Percentiles rank a stretch among this genome's conserved stretches.
Evolutionary conservation across 208 protist genomes (phyloP).

Genomic region (Trypanosoma brucei): DNA sequence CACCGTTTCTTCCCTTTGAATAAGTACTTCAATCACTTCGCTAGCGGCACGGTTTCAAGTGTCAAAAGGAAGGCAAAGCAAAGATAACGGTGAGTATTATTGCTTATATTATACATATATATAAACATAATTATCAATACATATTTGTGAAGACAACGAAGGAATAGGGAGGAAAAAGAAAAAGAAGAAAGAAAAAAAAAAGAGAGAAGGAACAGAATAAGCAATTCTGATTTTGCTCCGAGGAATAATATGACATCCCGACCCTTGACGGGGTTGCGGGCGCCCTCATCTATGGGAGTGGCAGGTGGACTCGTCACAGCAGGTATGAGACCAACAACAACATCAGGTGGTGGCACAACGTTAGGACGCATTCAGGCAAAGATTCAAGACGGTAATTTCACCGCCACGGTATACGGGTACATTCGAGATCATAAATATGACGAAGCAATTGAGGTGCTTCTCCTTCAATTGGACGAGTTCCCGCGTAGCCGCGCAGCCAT

Average conservation of each 20-base stretch:
- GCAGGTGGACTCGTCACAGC: constrained; percentile 22
- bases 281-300: constrained; percentile 23
- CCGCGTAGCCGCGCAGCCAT: constrained; percentile 93
- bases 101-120: too few species aligned
- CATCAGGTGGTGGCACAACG: constrained; percentile 86
- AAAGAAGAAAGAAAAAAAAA: background rate
- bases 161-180: too few species aligned
- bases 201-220: background rate
- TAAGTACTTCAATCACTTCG: too few species aligned
- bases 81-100: too few species aligned
- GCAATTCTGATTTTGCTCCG: background rate
- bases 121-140: too few species aligned
- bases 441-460: constrained; percentile 89
- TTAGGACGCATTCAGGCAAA: constrained; percentile 86
- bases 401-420: constrained; percentile 91
- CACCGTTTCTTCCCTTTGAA: too few species aligned
- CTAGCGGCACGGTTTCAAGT: too few species aligned
- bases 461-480: constrained; percentile 89
- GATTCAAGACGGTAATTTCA: constrained; percentile 94
- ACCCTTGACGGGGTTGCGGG: constrained; percentile 61
- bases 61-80: too few species aligned
- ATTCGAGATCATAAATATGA: constrained; percentile 94
- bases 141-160: too few species aligned
- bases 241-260: constrained; percentile 27
- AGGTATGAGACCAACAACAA: constrained; percentile 68